Base-by-base conservation (phyloP, 306 rosid species). In the Sechiopsis laciniata region DNA sequence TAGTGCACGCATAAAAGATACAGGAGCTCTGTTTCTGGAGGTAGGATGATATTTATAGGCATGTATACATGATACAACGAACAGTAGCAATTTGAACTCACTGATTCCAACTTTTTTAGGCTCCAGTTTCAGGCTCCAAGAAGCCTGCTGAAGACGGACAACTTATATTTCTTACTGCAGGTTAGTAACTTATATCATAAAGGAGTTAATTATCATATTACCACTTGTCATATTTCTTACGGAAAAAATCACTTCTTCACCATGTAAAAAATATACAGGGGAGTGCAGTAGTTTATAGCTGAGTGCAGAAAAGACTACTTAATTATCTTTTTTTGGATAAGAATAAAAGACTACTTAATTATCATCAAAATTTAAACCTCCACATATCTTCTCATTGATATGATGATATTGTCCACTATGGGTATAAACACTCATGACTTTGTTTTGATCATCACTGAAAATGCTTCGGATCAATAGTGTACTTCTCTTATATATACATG, bases 131-230 rank as follows among this genome's bases (percentile, higher is more conserved):
- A 35, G 98, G 98, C 72, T 88, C 96, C 88, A 93, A 93, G 88
- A 93, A 93, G 84, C 98, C 98, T 2, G 98, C 98, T 63, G 98
- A 93, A 88, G 98, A 93, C 78, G 98, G 98, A 68, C 98, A 93
- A 57, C 82, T 93, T 20, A 81, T 93, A 24, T 85, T 93, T 79
- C 97, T 93, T 55, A 84, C 96, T 51, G 98, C 98, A 35, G 98
- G 98, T 21, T 82, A 85, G 76, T 78, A 90, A 96, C 91, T 88
- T 80, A 75, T 19, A 70, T 67, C 74, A 22, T 55, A 13, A 46
- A 68, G 20, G 55, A 7, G 14, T 69, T 22, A 50, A 14, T 55
- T 22, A 50, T 8, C 73, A 68, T 21, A 15, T 68, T 48, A 46
- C 22, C 56, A 67, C 40, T 21, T 21, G n/a, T 12, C 71, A 67